Conservation (phyloP, 257 asterid species). For the Nicotiana tabacum region DNA sequence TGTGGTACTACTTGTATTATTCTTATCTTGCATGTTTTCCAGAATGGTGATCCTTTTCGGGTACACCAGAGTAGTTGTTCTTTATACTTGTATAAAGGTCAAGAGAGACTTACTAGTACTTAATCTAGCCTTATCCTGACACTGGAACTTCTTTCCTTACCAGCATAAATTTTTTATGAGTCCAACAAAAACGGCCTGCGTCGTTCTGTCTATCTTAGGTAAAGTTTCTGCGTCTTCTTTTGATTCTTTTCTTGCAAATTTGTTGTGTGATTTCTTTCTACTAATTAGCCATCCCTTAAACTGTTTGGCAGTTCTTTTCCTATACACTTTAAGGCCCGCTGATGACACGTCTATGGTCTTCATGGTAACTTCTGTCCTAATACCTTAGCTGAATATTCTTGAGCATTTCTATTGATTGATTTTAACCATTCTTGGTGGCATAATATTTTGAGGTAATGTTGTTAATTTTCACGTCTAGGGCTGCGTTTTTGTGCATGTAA, state of each 20-base stretch:
- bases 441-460: neutral
- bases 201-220: neutral
- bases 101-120: neutral
- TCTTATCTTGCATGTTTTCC: neutral
- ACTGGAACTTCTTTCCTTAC: neutral
- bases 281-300: neutral
- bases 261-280: neutral
- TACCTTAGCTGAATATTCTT: neutral
- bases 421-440: neutral
- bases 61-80: neutral
- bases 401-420: neutral
- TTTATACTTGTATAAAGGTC: neutral
- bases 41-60: neutral
- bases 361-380: neutral
- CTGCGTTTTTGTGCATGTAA: neutral
- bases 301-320: neutral
- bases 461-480: slow-evolving; percentile 4
- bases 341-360: neutral
- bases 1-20: neutral
- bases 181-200: neutral
- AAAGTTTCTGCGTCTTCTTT: slow-evolving; percentile 1
- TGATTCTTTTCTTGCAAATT: slow-evolving; percentile 3
- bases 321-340: neutral
- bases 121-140: neutral
- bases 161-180: neutral